Evolutionary conservation across 2,329 filamentous ascomycete species (phyloP).

Genomic region (Penicillium olsonii): DNA sequence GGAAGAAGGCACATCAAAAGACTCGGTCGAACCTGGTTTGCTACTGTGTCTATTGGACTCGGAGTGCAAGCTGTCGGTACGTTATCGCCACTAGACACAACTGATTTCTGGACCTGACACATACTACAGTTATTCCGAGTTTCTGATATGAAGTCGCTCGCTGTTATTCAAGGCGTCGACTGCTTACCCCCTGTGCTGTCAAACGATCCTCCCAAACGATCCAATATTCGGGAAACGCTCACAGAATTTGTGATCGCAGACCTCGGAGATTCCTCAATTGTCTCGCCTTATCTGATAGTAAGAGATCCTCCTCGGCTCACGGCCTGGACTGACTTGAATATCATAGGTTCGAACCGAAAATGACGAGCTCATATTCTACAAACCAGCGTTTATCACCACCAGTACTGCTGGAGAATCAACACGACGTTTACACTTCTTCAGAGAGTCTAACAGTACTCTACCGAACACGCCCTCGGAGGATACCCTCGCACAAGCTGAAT

Average conservation of each 20-base stretch:
- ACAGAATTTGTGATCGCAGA: slow-evolving; percentile 82
- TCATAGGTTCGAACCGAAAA: slow-evolving; percentile 70
- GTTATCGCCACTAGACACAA: slow-evolving; percentile 32
- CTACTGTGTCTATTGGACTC: slow-evolving; percentile 76
- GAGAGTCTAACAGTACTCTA: slow-evolving; percentile 68
- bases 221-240: slow-evolving; percentile 70
- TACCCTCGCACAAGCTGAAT: slow-evolving; percentile 41
- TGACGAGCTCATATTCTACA: slow-evolving; percentile 84
- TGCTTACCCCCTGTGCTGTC: slow-evolving; percentile 77
- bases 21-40: slow-evolving; percentile 50
- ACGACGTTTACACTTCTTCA: slow-evolving; percentile 68
- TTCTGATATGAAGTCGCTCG: slow-evolving; percentile 72
- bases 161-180: slow-evolving; percentile 72
- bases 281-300: slow-evolving; percentile 79
- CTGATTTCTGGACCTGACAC: not conserved
- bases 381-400: slow-evolving; percentile 63
- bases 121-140: slow-evolving; percentile 69
- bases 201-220: slow-evolving; percentile 69
- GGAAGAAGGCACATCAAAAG: slow-evolving; percentile 21
- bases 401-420: slow-evolving; percentile 14
- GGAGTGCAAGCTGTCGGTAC: slow-evolving; percentile 72
- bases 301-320: slow-evolving; percentile 32
- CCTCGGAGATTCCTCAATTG: slow-evolving; percentile 72
- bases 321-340: slow-evolving; percentile 10
- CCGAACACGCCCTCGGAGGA: slow-evolving; percentile 59